Evolutionary conservation across 768 basidiomycete species (phyloP), one percentile per base, ranked within the genome.

Genomic region (Tylopilus felleus): DNA sequence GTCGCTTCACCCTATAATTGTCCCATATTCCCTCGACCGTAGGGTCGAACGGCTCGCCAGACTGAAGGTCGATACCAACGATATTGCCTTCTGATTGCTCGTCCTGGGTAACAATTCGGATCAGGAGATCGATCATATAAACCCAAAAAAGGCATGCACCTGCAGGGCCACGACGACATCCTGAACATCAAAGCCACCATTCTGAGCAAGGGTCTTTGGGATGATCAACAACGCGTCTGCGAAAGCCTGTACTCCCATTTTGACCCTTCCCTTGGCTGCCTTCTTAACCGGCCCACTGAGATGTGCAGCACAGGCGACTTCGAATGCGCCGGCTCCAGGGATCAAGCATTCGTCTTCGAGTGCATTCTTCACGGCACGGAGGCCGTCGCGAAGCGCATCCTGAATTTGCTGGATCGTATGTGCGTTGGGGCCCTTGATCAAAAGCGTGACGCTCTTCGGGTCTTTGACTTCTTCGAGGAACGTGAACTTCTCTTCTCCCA

Each of bases 401-500:
- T 94, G 90, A 58, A 97, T 95, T 74, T 97, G 97, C 58, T 91
- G 85, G 58, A 86, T 98, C 51, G 95, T 98, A 75, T 98, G 92
- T 12, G 86, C 80, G 73, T 99, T 98, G 50, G 96, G 97, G 25
- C 95, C 97, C 74, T 99, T 99, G 77, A 99, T 90, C 57, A 99
- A 80, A 52, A 99, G 79, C 5, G 97, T 98, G 49, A 98, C 97
- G 52, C 86, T 88, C 79, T 91, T 95, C 27, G 97, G 96, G 56
- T 88, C 83, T 73, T 88, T 92, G 71, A 98, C 96, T 59, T 99
- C 91, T 73, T 98, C 97, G 51, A 99, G 78, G 68, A 98, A 98
- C 0, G 97, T 99, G 73, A 81, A 99, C 69, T 98, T 99, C 68
- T 99, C 97, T 75, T 99, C 97, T 60, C 97, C 97, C 29, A 99